Evolutionary conservation across 2,329 filamentous ascomycete species (phyloP).

Genomic region (Elsinoe arachidis): DNA sequence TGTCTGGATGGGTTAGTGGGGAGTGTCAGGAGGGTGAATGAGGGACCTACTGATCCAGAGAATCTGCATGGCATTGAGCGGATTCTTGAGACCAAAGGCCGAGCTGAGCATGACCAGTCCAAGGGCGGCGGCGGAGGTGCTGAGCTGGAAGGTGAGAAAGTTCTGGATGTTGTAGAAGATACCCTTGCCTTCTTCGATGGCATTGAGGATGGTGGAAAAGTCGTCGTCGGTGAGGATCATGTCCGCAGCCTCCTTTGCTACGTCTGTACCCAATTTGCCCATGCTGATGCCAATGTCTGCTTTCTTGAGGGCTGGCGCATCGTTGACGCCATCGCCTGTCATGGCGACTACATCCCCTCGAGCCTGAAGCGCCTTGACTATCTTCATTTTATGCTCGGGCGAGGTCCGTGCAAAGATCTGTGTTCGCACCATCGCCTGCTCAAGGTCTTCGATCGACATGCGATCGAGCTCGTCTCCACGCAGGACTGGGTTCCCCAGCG

Average conservation of each 20-base stretch:
- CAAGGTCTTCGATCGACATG: constrained; percentile 79
- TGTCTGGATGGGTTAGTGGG: constrained; percentile 53
- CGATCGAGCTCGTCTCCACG: constrained; percentile 85
- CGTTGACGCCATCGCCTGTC: constrained; percentile 97
- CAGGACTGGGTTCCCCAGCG: constrained; percentile 61
- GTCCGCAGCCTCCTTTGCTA: constrained; percentile 91
- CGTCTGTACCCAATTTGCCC: constrained; percentile 89
- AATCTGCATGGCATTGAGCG: constrained; percentile 98
- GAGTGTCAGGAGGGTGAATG: not conserved
- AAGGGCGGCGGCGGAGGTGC: constrained; percentile 88
- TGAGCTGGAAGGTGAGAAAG: constrained; percentile 96
- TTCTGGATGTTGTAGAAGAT: constrained; percentile 99
- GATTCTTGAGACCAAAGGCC: constrained; percentile 85
- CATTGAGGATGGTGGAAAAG: constrained; percentile 83
- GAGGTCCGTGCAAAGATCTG: constrained; percentile 95
- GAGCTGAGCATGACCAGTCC: constrained; percentile 89
- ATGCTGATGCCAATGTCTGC: constrained; percentile 97
- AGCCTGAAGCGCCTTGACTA: constrained; percentile 80
- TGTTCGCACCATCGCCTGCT: constrained; percentile 75
- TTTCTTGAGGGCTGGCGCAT: constrained; percentile 91
- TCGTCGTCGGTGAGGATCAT: constrained; percentile 89
- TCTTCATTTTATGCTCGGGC: constrained; percentile 97
- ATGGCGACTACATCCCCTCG: constrained; percentile 96
- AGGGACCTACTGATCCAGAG: constrained; percentile 86
- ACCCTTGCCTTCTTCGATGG: constrained; percentile 97